These are phyloP conservation scores for Cadophora malorum DNA, from an alignment of 2,329 filamentous ascomycete species.

Conservation along the genomic window DNA sequence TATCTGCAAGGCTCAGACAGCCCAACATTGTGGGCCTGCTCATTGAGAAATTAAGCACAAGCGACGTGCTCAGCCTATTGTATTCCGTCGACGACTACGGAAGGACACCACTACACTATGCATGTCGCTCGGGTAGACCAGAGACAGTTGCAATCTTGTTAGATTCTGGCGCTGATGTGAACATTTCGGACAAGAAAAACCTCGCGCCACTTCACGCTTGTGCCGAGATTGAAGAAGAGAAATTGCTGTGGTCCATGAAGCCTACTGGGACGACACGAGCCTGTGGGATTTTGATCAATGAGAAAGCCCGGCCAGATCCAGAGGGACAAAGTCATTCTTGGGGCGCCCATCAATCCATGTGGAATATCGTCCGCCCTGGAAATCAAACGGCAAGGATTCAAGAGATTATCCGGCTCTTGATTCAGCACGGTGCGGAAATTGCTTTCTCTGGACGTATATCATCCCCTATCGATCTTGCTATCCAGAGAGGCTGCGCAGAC, in stretches of 20 bases:
- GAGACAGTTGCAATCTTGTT: conserved; percentile 32
- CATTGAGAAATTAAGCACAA: conserved; percentile 16
- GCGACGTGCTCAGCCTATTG: conserved; percentile 3
- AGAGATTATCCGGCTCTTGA: conserved; percentile 26
- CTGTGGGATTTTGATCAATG: neutral
- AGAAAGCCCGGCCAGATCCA: conserved; percentile 4
- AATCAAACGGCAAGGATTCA: conserved; percentile 21
- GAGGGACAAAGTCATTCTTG: neutral
- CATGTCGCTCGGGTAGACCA: conserved; percentile 32
- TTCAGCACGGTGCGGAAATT: conserved; percentile 22
- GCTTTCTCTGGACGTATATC: neutral
- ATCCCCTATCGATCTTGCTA: conserved; percentile 13
- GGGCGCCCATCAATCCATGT: neutral
- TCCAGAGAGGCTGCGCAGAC: conserved; percentile 22
- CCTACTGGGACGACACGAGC: neutral
- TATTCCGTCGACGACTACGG: conserved; percentile 25
- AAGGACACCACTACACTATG: conserved; percentile 33
- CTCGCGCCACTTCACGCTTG: conserved; percentile 28
- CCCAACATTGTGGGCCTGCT: conserved; percentile 44
- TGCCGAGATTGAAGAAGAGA: conserved; percentile 27
- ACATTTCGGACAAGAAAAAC: conserved; percentile 30
- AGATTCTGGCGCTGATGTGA: conserved; percentile 28
- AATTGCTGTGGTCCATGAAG: conserved; percentile 20
- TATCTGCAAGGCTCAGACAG: conserved; percentile 47
- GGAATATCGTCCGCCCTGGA: neutral